These are phyloP conservation scores for Arabidopsis hybrid DNA, from an alignment of 441 rosid species.

Conservation along the genomic window DNA sequence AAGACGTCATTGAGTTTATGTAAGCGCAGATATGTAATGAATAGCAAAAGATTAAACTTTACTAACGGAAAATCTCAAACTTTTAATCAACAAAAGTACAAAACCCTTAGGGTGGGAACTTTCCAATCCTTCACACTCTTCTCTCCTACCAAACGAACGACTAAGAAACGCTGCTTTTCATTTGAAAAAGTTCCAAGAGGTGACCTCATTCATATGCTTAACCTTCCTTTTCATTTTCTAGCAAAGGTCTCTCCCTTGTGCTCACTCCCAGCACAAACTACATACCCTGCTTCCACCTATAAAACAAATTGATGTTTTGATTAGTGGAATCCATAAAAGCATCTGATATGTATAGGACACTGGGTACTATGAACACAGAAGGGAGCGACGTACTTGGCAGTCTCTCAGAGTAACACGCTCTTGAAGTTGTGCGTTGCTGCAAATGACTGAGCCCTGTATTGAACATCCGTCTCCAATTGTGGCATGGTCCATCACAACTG, in stretches of 20 bases:
- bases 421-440: conserved; percentile 92
- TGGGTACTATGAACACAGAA: neutral
- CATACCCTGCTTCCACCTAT: conserved; percentile 89
- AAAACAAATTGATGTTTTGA: conserved; percentile 7
- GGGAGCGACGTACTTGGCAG: conserved; percentile 66
- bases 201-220: conserved; percentile 3
- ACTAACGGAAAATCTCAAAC: conserved; percentile 14
- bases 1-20: conserved; percentile 7
- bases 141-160: conserved; percentile 5
- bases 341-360: neutral
- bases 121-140: conserved; percentile 14
- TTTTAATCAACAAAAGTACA: conserved; percentile 11
- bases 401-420: conserved; percentile 84
- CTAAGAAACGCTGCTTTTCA: conserved; percentile 8
- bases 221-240: conserved; percentile 51
- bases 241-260: conserved; percentile 87
- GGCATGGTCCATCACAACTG: conserved; percentile 86
- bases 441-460: conserved; percentile 86
- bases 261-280: conserved; percentile 73
- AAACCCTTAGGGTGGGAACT: conserved; percentile 4
- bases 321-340: neutral
- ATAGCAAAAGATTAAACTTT: neutral
- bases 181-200: conserved; percentile 6
- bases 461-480: conserved; percentile 93
- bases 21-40: neutral